phyloP scores from a whole-genome alignment of 345 rosid species.

The Clarkia xantiana region DNA sequence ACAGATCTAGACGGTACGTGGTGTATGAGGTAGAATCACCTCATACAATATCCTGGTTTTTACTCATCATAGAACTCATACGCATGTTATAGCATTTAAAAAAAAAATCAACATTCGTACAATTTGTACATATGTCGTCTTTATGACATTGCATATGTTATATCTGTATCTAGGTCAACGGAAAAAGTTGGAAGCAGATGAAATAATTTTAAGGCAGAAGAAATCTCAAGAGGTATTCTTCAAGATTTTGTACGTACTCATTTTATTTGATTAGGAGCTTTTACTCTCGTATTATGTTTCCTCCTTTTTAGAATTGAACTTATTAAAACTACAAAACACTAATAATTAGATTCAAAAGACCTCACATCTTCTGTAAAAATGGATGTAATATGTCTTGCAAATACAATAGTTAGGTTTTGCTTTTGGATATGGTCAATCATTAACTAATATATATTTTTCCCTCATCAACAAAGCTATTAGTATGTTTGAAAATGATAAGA shows the following conservation, averaged over 20 bases:
- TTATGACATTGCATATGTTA: too few relatives aligned
- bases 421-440: too few relatives aligned
- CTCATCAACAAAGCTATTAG: constrained; percentile 63
- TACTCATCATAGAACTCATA: too few relatives aligned
- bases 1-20: too few relatives aligned
- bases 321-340: too few relatives aligned
- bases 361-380: constrained; percentile 75
- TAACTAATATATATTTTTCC: constrained; percentile 4
- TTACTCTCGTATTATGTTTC: too few relatives aligned
- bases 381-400: constrained; percentile 49
- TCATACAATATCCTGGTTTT: too few relatives aligned
- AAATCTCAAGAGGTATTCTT: constrained; percentile 79
- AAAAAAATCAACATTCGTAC: background rate
- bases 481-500: constrained; percentile 84
- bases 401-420: too few relatives aligned
- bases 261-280: too few relatives aligned
- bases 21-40: too few relatives aligned
- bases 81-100: too few relatives aligned
- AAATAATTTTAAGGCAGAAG: constrained; percentile 83
- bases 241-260: constrained; percentile 84
- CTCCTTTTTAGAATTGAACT: too few relatives aligned
- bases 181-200: constrained; percentile 89
- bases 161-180: constrained; percentile 88
- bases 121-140: background rate
- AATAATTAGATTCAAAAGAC: constrained; percentile 75